phyloP scores from a whole-genome alignment of 352 stramenopile genomes.

The Saprolegnia diclina region DNA sequence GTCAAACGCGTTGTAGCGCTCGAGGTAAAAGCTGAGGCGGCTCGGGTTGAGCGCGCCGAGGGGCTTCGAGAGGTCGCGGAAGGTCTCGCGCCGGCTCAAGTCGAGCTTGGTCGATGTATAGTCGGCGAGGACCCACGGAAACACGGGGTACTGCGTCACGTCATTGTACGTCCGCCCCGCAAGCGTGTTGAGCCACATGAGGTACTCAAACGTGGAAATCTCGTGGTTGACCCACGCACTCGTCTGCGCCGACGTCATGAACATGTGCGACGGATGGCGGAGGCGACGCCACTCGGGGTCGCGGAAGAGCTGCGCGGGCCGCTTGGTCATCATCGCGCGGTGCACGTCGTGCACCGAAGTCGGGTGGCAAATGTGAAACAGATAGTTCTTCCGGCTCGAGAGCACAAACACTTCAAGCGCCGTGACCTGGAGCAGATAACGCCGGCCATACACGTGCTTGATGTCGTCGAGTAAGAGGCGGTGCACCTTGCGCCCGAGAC shows the following conservation, averaged over 20 bases:
- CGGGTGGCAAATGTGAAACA: conserved; percentile 55
- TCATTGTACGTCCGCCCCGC: conserved; percentile 88
- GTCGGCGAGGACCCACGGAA: conserved; percentile 87
- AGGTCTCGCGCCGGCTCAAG: conserved; percentile 67
- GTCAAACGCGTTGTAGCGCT: conserved; percentile 90
- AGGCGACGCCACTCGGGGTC: conserved; percentile 70
- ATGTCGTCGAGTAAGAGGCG: conserved; percentile 73
- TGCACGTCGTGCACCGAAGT: conserved; percentile 46
- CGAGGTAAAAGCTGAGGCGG: conserved; percentile 89
- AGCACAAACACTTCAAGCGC: conserved; percentile 77
- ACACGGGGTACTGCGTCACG: conserved; percentile 95
- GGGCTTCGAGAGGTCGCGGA: conserved; percentile 95
- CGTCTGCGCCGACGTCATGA: conserved; percentile 69
- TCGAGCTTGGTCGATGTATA: conserved; percentile 76
- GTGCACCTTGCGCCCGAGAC: conserved; percentile 43
- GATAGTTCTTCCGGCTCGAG: conserved; percentile 82
- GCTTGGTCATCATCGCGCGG: conserved; percentile 52
- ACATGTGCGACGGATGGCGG: conserved; percentile 72
- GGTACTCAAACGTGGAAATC: conserved; percentile 96
- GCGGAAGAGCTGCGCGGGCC: conserved; percentile 54
- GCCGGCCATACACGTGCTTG: conserved; percentile 51
- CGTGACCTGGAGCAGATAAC: conserved; percentile 77
- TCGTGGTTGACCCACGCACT: conserved; percentile 72
- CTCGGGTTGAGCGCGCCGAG: conserved; percentile 94
- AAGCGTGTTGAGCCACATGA: conserved; percentile 90